Base-by-base conservation (phyloP, 2,329 filamentous ascomycete genomes). In the Scopulariopsis brevicaulis region DNA sequence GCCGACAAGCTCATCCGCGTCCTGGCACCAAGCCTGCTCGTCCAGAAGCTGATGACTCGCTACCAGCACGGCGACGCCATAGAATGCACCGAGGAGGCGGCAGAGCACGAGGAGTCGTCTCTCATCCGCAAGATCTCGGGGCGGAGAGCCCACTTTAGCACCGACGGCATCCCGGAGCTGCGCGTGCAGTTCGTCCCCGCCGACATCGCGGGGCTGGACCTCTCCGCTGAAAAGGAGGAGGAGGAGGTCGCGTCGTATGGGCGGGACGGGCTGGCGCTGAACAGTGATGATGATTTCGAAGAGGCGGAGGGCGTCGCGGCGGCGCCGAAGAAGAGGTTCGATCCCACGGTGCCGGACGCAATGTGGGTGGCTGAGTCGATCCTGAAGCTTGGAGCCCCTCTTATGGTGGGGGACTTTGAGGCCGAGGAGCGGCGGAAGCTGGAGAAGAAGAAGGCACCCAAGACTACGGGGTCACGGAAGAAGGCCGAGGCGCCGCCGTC, bases 1-100 rank as follows among this genome's bases (percentile, higher is more conserved):
- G 91, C 92, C 18, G 82, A 87, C 65, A 96, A 96, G 66, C 89
- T 96, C 60, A 85, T 96, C 32, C 82, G 86, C 15, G 86, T 89
- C 32, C 74, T 97, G 12, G 87, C 90, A 0, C 89, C 90, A 12
- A 84, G 86, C 8, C 72, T 97, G 1, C 74, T 97, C 2, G 77
- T 84, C 15, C 82, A 80, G 60, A 84, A 80, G 60, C 75, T 85
- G 62, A 46, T 61, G 34, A 52, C 56, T 15, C 28, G 54, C n/a
- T 52, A 55, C 34, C 40, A 28, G 18, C 48, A 22, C 28, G 32
- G 20, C 40, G 46, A 20, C 20, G 35, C 57, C 14, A 50, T 24
- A 50, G 40, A 54, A 35, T 46, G 35, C 37, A 20, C 51, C 5
- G 11, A 61, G 60, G 64, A 25, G 60, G 68, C 62, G 1, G 62